These are phyloP conservation scores for Kwoniella sp. DNA, from an alignment of 768 basidiomycete genomes.

Conservation along the genomic window DNA sequence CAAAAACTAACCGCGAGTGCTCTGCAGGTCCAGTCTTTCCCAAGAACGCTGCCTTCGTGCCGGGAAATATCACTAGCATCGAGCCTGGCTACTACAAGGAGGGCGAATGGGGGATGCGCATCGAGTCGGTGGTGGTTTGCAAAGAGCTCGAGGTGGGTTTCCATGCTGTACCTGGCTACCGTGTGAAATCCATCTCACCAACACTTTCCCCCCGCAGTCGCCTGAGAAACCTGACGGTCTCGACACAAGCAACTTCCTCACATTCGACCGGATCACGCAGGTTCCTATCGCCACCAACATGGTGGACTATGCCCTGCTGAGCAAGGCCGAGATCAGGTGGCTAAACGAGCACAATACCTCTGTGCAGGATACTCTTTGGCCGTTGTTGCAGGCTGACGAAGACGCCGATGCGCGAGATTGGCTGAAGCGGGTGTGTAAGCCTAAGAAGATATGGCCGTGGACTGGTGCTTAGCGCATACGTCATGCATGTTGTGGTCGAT, in stretches of 20 bases:
- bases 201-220: too few species aligned
- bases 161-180: background rate
- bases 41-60: constrained; percentile 62
- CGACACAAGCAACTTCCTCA: constrained; percentile 9
- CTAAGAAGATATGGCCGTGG: constrained; percentile 42
- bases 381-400: constrained; percentile 27
- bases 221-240: background rate
- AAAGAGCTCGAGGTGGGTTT: constrained; percentile 59
- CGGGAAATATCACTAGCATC: constrained; percentile 89
- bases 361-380: constrained; percentile 35
- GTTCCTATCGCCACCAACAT: constrained; percentile 90
- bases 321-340: constrained; percentile 82
- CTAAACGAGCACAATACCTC: constrained; percentile 57
- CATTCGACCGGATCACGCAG: constrained; percentile 51
- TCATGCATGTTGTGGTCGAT: too few species aligned
- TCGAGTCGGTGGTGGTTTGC: constrained; percentile 80
- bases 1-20: background rate
- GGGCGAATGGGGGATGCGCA: constrained; percentile 81
- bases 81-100: constrained; percentile 88
- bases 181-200: too few species aligned
- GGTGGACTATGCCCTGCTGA: constrained; percentile 77
- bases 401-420: constrained; percentile 41
- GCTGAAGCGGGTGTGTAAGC: constrained; percentile 35
- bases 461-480: constrained; percentile 9
- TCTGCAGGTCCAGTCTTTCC: constrained; percentile 63